These are phyloP conservation scores for Colletotrichum neosansevieriae DNA, from an alignment of 2,329 filamentous ascomycete genomes.

Conservation along the genomic window DNA sequence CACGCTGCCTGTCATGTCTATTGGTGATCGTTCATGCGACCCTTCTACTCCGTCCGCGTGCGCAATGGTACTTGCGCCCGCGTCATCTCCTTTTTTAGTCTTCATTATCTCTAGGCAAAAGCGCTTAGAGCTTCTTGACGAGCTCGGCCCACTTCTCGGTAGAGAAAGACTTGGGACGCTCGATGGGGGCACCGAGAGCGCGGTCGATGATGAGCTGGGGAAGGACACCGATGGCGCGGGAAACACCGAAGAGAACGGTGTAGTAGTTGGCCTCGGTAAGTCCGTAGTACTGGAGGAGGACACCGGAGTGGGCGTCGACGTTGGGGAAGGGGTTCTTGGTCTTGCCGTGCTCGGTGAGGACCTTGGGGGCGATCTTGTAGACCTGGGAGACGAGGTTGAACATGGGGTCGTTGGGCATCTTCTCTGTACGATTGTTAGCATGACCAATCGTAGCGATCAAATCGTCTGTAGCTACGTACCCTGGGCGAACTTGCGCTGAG, in stretches of 20 bases:
- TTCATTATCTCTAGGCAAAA: conserved; percentile 14
- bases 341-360: conserved; percentile 99
- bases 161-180: conserved; percentile 99
- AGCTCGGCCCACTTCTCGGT: conserved; percentile 97
- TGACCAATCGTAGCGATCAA: neutral
- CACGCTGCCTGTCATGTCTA: conserved; percentile 40
- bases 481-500: conserved; percentile 96
- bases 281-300: conserved; percentile 99
- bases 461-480: conserved; percentile 44
- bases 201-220: conserved; percentile 99
- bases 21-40: conserved; percentile 36
- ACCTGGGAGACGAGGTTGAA: conserved; percentile 99
- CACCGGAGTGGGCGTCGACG: conserved; percentile 98
- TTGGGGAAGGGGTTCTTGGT: conserved; percentile 99
- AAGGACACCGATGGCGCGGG: conserved; percentile 96
- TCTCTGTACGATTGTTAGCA: conserved; percentile 62
- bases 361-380: conserved; percentile 99
- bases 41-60: conserved; percentile 34
- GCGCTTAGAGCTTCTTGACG: conserved; percentile 85
- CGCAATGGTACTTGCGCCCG: conserved; percentile 22
- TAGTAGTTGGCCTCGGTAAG: conserved; percentile 99
- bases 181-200: conserved; percentile 94
- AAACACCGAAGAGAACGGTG: conserved; percentile 99
- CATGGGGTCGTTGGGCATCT: conserved; percentile 97
- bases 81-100: conserved; percentile 14